These are phyloP conservation scores for Dichotomopilus funicola DNA, from an alignment of 2,329 filamentous ascomycete genomes.

Conservation along the genomic window DNA sequence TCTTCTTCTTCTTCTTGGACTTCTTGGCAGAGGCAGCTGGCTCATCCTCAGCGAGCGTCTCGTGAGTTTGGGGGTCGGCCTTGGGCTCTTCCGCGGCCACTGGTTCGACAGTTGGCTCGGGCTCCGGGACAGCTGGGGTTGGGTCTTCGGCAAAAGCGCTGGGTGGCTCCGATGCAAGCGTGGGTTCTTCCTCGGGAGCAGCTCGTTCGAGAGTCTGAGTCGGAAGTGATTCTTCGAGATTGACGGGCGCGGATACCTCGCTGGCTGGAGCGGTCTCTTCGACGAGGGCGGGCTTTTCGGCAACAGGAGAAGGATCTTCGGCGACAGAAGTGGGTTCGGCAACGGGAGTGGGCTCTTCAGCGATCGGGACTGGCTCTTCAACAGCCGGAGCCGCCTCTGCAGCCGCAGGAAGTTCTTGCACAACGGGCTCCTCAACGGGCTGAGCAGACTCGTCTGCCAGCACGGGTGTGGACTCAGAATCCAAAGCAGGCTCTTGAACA, in stretches of 20 bases:
- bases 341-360: background rate
- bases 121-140: background rate
- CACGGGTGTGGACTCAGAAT: too few relatives aligned
- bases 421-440: background rate
- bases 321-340: background rate
- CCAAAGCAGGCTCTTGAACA: background rate
- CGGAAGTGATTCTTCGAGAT: too few relatives aligned
- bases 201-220: too few relatives aligned
- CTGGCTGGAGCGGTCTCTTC: background rate
- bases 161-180: background rate
- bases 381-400: background rate
- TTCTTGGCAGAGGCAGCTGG: constrained; percentile 6
- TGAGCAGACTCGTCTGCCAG: too few relatives aligned
- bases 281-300: background rate
- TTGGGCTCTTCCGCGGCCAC: background rate
- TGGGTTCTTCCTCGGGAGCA: background rate
- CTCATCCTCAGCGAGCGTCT: background rate
- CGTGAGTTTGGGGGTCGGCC: background rate
- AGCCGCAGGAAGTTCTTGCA: background rate
- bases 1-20: constrained; percentile 17
- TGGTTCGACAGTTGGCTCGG: background rate
- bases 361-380: background rate
- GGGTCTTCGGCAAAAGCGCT: background rate
- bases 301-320: background rate
- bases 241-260: background rate